Percentiles rank a stretch among this genome's conserved stretches.
These are phyloP conservation scores for Cicer bijugum DNA, from an alignment of 306 rosid genomes.

Conservation along the genomic window DNA sequence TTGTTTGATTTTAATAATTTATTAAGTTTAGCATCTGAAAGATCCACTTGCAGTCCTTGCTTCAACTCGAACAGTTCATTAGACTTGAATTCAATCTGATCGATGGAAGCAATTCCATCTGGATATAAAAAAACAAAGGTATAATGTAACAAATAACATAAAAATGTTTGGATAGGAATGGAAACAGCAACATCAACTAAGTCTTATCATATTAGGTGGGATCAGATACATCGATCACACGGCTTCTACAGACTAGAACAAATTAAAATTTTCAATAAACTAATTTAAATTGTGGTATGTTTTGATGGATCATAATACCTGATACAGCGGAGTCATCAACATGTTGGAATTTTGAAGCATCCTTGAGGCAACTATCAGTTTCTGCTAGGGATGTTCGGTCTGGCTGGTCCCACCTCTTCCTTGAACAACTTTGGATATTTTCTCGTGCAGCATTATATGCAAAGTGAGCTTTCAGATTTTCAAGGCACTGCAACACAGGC, in stretches of 20 bases:
- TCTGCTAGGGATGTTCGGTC: slow-evolving; percentile 51
- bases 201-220: slow-evolving; percentile 8
- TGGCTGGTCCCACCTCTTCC: slow-evolving; percentile 72
- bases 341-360: slow-evolving; percentile 50
- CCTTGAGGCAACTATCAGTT: slow-evolving; percentile 49
- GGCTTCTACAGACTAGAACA: not conserved
- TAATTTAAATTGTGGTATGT: slow-evolving; percentile 2
- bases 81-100: slow-evolving; percentile 50
- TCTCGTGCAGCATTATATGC: slow-evolving; percentile 62
- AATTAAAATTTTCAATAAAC: slow-evolving; percentile 1
- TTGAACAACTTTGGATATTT: slow-evolving; percentile 56
- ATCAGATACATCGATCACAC: slow-evolving; percentile 9
- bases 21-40: slow-evolving; percentile 65
- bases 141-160: slow-evolving; percentile 41
- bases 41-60: slow-evolving; percentile 55
- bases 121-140: slow-evolving; percentile 42
- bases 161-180: slow-evolving; percentile 28
- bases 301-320: slow-evolving; percentile 49
- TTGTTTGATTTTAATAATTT: slow-evolving; percentile 69
- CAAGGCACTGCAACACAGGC: slow-evolving; percentile 83
- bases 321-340: slow-evolving; percentile 46
- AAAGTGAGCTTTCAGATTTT: slow-evolving; percentile 72
- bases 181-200: slow-evolving; percentile 35
- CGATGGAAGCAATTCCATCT: slow-evolving; percentile 57
- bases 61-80: slow-evolving; percentile 54